phyloP scores from a whole-genome alignment of 441 rosid genomes.

The Gossypium lobatum region DNA sequence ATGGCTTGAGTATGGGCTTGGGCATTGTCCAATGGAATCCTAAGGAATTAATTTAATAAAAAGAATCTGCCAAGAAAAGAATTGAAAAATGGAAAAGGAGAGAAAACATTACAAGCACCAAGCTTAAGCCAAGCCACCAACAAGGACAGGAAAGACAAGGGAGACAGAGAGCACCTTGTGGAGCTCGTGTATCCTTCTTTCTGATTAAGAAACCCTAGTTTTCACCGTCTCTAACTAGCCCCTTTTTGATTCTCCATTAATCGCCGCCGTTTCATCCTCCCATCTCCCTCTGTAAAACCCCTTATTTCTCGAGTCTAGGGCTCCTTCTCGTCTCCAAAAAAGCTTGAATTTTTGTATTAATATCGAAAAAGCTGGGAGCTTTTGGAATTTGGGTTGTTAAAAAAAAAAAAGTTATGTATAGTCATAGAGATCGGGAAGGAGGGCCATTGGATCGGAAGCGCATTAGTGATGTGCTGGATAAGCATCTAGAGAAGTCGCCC shows the following conservation, averaged over 20 bases:
- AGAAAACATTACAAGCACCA: background rate
- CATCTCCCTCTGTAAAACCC: background rate
- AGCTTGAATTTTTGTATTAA: constrained; percentile 15
- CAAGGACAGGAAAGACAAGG: constrained; percentile 14
- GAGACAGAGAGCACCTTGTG: constrained; percentile 23
- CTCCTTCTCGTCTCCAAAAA: background rate
- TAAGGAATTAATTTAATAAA: background rate
- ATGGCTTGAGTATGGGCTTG: background rate
- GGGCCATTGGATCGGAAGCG: constrained; percentile 63
- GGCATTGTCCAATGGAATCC: background rate
- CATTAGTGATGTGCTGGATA: constrained; percentile 75
- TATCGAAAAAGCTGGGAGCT: constrained; percentile 14
- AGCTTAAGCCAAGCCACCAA: background rate
- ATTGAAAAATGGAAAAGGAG: background rate
- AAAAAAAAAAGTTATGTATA: constrained; percentile 37
- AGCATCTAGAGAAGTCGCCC: constrained; percentile 79
- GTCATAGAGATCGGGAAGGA: constrained; percentile 47
- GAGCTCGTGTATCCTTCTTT: constrained; percentile 21
- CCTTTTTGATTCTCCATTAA: background rate
- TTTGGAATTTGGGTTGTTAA: constrained; percentile 5
- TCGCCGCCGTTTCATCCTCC: background rate
- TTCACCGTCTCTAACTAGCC: constrained; percentile 23
- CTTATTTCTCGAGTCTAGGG: constrained; percentile 18
- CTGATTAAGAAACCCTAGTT: constrained; percentile 35
- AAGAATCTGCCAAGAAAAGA: background rate